phyloP scores from a whole-genome alignment of 2,329 filamentous ascomycete species.

The Colletotrichum plurivorum region DNA sequence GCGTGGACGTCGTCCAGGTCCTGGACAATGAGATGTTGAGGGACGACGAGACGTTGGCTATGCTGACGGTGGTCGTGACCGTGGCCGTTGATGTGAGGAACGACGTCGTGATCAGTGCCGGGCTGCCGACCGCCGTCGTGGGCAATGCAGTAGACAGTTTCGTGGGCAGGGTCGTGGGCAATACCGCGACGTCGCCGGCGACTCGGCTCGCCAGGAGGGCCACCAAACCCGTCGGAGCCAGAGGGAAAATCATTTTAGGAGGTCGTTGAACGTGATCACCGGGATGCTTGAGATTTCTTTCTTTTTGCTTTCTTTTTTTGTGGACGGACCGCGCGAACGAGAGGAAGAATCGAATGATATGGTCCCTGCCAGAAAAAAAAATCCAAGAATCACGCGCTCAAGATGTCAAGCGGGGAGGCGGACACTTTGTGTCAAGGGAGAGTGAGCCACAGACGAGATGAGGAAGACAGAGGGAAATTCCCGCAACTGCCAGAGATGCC shows the following conservation, averaged over 20 bases:
- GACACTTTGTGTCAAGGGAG: conserved; percentile 20
- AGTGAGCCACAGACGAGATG: conserved; percentile 8
- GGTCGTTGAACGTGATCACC: neutral
- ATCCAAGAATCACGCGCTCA: conserved; percentile 1
- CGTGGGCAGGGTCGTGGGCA: too few species aligned
- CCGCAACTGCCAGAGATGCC: neutral
- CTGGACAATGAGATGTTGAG: neutral
- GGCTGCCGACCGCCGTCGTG: neutral
- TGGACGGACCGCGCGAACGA: neutral
- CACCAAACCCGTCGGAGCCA: neutral
- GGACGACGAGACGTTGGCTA: neutral
- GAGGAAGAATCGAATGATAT: conserved; percentile 2
- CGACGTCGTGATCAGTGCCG: neutral
- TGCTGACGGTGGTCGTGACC: neutral
- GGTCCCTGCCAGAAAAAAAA: conserved; percentile 3
- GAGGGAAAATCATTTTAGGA: conserved; percentile 8
- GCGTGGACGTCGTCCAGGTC: neutral
- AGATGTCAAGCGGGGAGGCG: neutral
- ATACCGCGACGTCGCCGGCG: neutral
- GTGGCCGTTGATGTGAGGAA: neutral
- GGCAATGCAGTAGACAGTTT: neutral
- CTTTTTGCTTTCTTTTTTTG: neutral
- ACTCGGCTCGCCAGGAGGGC: conserved; percentile 4
- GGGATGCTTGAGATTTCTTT: neutral
- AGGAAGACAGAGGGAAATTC: neutral